Conservation (phyloP, 2,329 filamentous ascomycete species). For the Escovopsis sp. region DNA sequence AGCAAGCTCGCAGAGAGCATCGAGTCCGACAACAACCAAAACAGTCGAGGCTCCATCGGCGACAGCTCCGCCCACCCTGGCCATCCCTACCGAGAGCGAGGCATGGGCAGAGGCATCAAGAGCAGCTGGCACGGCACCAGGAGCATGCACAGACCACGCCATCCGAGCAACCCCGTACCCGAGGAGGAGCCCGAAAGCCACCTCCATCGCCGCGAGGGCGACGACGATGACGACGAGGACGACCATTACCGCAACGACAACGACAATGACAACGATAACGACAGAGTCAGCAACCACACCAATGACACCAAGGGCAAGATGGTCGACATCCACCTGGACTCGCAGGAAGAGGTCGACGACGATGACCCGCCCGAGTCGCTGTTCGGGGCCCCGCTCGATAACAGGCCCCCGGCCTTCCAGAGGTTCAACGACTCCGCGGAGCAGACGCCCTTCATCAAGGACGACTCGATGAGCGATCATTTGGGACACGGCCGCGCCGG, state of each 20-base stretch:
- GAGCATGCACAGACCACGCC: slow-evolving; percentile 19
- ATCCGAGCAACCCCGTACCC: slow-evolving; percentile 16
- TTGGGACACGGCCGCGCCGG: slow-evolving; percentile 25
- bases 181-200: slow-evolving; percentile 24
- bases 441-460: slow-evolving; percentile 24
- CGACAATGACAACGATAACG: slow-evolving; percentile 8
- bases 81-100: slow-evolving; percentile 30
- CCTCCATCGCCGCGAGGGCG: slow-evolving; percentile 14
- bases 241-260: too few relatives aligned
- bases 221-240: slow-evolving; percentile 14
- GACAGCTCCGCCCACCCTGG: slow-evolving; percentile 14
- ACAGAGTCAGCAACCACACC: slow-evolving; percentile 15
- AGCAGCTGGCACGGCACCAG: slow-evolving; percentile 50
- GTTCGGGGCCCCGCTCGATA: slow-evolving; percentile 38
- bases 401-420: slow-evolving; percentile 47
- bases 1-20: slow-evolving; percentile 75
- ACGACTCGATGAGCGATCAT: slow-evolving; percentile 27
- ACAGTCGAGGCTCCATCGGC: slow-evolving; percentile 23
- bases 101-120: slow-evolving; percentile 38
- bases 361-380: slow-evolving; percentile 45
- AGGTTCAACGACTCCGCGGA: slow-evolving; percentile 33
- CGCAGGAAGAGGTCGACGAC: slow-evolving; percentile 40
- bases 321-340: slow-evolving; percentile 77
- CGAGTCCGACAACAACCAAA: slow-evolving; percentile 55
- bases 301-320: slow-evolving; percentile 45